Conservation (phyloP, 2,329 filamentous ascomycete species). For the Thielaviopsis ethacetica region DNA sequence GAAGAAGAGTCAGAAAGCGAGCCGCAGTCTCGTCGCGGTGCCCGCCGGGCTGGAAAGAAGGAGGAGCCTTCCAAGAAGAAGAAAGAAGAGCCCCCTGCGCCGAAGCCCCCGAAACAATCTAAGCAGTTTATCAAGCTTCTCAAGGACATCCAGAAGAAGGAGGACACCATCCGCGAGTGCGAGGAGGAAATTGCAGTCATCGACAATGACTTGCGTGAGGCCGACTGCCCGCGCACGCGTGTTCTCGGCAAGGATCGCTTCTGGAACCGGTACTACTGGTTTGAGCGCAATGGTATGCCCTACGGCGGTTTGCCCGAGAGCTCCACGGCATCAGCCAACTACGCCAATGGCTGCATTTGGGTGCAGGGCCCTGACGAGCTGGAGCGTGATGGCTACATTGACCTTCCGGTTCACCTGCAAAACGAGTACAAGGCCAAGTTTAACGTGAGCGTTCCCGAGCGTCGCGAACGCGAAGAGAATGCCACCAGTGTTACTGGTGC, state of each 20-base stretch:
- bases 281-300: slow-evolving; percentile 96
- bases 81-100: slow-evolving; percentile 40
- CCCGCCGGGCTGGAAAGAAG: slow-evolving; percentile 9
- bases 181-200: slow-evolving; percentile 74
- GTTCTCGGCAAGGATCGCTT: slow-evolving; percentile 88
- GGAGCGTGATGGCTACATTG: slow-evolving; percentile 73
- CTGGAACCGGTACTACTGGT: slow-evolving; percentile 99
- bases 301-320: slow-evolving; percentile 76
- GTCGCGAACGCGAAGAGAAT: slow-evolving; percentile 76
- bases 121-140: slow-evolving; percentile 80
- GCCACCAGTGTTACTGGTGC: slow-evolving; percentile 60
- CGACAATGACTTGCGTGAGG: slow-evolving; percentile 85
- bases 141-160: slow-evolving; percentile 78
- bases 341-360: slow-evolving; percentile 92
- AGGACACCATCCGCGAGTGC: slow-evolving; percentile 60
- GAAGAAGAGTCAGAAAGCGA: slow-evolving; percentile 55
- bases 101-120: slow-evolving; percentile 59
- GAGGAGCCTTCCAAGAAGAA: slow-evolving; percentile 62
- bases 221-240: slow-evolving; percentile 79
- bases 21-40: slow-evolving; percentile 22
- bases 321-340: slow-evolving; percentile 72
- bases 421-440: slow-evolving; percentile 63
- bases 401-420: slow-evolving; percentile 53
- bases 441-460: slow-evolving; percentile 67
- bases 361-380: slow-evolving; percentile 87